Base-by-base conservation (phyloP, 495 filamentous ascomycete species). In the Penicillium verhagenii region DNA sequence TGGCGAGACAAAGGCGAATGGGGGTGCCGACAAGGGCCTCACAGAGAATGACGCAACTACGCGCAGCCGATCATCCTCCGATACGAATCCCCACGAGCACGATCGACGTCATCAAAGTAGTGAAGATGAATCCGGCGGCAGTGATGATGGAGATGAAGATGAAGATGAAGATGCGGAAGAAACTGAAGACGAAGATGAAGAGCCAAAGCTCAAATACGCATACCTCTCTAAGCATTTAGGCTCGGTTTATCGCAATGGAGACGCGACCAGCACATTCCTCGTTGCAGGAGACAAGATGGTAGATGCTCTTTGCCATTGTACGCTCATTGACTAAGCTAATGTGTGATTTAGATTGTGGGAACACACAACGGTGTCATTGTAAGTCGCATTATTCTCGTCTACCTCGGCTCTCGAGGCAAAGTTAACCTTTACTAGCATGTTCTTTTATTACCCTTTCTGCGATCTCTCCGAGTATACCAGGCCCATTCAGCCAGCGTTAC, bases 331-430 rank as follows among this genome's bases (percentile, higher is more conserved):
- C 0, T 29, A 28, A 39, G 40, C 64, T 72, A 54, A 71, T 20
- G 23, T 48, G 4, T 13, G 61, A 35, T 60, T 25, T 72, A 95
- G 90, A 87, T 97, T 51, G 76, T 95, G 57, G 94, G 94, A 58
- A 96, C 95, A 4, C 94, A 98, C 70, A 97, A 96, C 73, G 94
- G 94, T 59, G 96, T 94, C 63, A 91, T 97, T 61, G 92, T 96
- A 79, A 82, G 89, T 77, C 33, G 37, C 21, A 23, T 16, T 23
- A n/a, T 6, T 52, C 38, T 33, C 2, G 13, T 20, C 2, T 9
- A 23, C 21, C 16, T 42, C 24, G 2, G 14, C 33, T 39, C 16
- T 29, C 23, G 18, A 26, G 23, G 23, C 52, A 16, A 13, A 40
- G 53, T 66, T 73, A 45, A 72, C 59, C 52, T 61, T 20, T 58